A percentile compares a stretch with the other conserved stretches of the same genome.
Conservation (phyloP, 345 rosid genomes). For the Arabidopsis suecica region DNA sequence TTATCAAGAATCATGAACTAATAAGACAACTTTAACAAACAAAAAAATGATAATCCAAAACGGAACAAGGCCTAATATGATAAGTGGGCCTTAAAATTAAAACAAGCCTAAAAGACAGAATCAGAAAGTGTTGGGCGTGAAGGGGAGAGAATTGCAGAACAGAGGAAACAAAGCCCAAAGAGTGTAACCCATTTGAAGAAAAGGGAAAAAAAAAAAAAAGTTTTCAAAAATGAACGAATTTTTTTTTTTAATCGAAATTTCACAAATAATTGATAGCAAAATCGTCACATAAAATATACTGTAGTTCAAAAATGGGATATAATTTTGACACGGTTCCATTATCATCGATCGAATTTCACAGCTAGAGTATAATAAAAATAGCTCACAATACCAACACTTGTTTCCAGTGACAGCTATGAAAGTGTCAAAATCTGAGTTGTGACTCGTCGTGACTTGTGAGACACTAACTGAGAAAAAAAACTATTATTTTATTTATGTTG, state of each 20-base stretch:
- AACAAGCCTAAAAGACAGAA: not conserved
- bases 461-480: not conserved
- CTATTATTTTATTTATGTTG: too few species aligned
- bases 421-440: not conserved
- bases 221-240: too few species aligned
- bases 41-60: not conserved
- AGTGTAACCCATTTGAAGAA: not conserved
- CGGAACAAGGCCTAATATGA: not conserved
- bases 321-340: not conserved
- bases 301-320: not conserved
- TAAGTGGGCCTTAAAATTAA: not conserved
- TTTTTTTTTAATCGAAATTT: too few species aligned
- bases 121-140: not conserved
- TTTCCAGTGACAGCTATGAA: slow-evolving; percentile 1
- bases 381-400: not conserved
- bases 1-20: slow-evolving; percentile 22
- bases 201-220: too few species aligned
- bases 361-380: not conserved
- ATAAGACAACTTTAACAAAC: not conserved
- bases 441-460: slow-evolving; percentile 12
- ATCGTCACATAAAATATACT: not conserved
- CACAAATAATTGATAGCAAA: too few species aligned
- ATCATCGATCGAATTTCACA: not conserved
- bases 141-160: not conserved
- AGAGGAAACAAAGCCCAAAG: not conserved